Evolutionary conservation across 306 rosid species (phyloP), one percentile per base, ranked within the genome.

Genomic region (Vigna radiata): DNA sequence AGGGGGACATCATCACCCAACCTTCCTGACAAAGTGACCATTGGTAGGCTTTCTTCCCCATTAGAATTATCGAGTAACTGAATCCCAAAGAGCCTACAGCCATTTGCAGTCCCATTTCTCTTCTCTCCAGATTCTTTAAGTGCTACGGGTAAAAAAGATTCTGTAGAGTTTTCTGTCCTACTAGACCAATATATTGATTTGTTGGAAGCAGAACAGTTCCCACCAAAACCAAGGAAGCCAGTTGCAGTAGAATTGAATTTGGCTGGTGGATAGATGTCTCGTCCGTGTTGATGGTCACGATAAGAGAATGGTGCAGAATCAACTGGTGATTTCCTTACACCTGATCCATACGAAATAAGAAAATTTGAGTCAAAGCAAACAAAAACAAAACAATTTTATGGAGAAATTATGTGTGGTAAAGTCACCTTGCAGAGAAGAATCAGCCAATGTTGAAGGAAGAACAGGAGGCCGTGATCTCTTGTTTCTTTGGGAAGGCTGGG

Each of bases 11-110:
- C 88, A 80, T 88, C 90, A 61, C 86, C 86, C 8, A 66, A 75
- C 78, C 79, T 88, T 82, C 86, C 91, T 37, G 90, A 78, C 68
- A 83, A 78, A 58, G 83, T 59, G 66, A 68, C 83, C 66, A 78
- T 68, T 21, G 89, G 90, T 44, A 85, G 79, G 72, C 86, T 80
- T 73, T 85, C 97, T 66, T 90, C 95, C 68, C 78, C 61, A 75
- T 77, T 87, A 77, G 90, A 79, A 82, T 81, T 90, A 64, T 88
- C 91, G 49, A 84, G 93, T 59, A 95, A 79, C 89, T 95, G 95
- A 77, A 95, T 88, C 70, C 98, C 98, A 56, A 95, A 95, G 44
- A 92, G 90, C 87, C 95, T 89, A 80, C 91, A 92, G 66, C 96
- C 96, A 88, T 76, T 92, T 69, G 87, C 93, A 76, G 75, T 69